Evolutionary conservation across 768 basidiomycete species (phyloP), one percentile per base, ranked within the genome.

Genomic region (Rossbeevera mucosa): DNA sequence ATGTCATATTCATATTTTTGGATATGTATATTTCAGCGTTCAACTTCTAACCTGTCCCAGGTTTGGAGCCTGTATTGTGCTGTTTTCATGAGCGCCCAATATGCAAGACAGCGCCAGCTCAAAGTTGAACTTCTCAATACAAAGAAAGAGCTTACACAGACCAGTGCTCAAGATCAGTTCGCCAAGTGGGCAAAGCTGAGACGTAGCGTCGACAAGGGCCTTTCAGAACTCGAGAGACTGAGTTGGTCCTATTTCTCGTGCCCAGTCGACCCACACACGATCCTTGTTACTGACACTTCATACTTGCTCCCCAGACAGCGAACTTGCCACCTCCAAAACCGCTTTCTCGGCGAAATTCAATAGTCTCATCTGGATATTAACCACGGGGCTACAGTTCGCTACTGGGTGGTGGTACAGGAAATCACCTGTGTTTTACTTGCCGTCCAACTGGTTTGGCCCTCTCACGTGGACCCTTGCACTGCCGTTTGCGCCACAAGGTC

Each of bases 101-200:
- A 79, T 13, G 61, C 77, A 41, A 74, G 79, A 53, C 90, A 94
- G 63, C 76, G 79, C 21, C 70, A 76, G 54, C 83, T 97, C 59
- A 93, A 95, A 71, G 72, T 79, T 7, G 85, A 94, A 50, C 81
- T 97, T 26, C 76, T 97, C 41, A 68, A 72, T 25, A 86, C 83
- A 31, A 94, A 94, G 71, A 78, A 87, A 22, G 92, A 97, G 65
- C 82, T 98, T 3, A 69, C 87, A 56, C 83, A 84, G 65, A 98
- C 94, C 29, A 93, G 90, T 61, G 89, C 93, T 16, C 96, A 98
- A 66, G 94, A 97, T 64, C 91, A 98, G 64, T 99, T 99, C 67
- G 91, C 94, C 18, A 97, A 93, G 72, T 98, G 96, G 95, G 95
- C 95, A 44, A 94, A 93, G 73, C 72, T 98, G 64, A 74, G 89